Evolutionary conservation across 768 basidiomycete genomes (phyloP).

Genomic region (Sutorius australiensis): DNA sequence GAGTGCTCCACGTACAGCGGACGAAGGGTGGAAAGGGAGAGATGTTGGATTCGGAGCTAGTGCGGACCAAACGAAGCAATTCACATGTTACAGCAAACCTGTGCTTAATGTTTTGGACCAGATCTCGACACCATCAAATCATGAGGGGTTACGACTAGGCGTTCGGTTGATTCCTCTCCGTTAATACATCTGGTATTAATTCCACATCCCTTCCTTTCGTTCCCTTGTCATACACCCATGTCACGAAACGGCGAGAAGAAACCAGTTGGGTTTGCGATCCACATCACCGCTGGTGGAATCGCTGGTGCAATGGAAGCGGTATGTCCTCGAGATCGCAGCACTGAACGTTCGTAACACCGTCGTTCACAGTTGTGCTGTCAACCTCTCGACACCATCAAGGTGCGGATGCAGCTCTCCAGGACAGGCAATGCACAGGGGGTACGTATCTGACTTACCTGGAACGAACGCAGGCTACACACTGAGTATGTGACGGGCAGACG

Average conservation of each 20-base stretch:
- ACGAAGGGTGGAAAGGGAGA: conserved; percentile 19
- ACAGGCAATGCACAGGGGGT: conserved; percentile 81
- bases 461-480: neutral
- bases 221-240: conserved; percentile 33
- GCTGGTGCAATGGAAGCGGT: conserved; percentile 94
- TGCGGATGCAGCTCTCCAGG: conserved; percentile 97
- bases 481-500: conserved; percentile 50
- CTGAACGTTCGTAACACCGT: neutral
- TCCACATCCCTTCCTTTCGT: neutral
- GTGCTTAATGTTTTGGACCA: neutral
- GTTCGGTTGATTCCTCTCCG: neutral
- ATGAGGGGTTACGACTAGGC: conserved; percentile 15
- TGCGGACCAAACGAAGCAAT: conserved; percentile 23
- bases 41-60: conserved; percentile 7
- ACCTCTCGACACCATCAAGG: conserved; percentile 98
- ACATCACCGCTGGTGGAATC: conserved; percentile 91
- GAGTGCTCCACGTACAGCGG: conserved; percentile 3
- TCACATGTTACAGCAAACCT: conserved; percentile 30
- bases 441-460: conserved; percentile 33
- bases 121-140: conserved; percentile 6
- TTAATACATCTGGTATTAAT: neutral
- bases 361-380: conserved; percentile 67
- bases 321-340: conserved; percentile 21
- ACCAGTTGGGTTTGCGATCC: conserved; percentile 80
- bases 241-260: conserved; percentile 61